Evolutionary conservation across 768 basidiomycete species (phyloP).

Genomic region (Strobilomyces confusus): DNA sequence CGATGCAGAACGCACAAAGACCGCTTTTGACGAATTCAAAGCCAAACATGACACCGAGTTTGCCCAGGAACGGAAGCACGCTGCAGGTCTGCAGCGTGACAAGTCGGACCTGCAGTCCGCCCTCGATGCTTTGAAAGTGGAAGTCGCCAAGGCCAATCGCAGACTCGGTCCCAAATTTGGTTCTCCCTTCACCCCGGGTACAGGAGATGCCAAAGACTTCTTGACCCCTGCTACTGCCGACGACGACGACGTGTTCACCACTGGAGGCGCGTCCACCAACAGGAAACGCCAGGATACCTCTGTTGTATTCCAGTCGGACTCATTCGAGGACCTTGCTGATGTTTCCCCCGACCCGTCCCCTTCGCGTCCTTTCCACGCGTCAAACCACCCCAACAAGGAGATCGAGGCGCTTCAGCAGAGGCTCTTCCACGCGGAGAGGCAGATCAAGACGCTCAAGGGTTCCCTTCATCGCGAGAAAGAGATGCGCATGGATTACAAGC

Average conservation of each 20-base stretch:
- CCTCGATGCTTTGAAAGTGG: constrained; percentile 72
- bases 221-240: constrained; percentile 53
- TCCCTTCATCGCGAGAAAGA: constrained; percentile 82
- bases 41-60: constrained; percentile 93
- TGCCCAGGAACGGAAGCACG: constrained; percentile 83
- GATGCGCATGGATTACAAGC: constrained; percentile 62
- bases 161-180: constrained; percentile 59
- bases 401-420: constrained; percentile 78
- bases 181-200: constrained; percentile 68
- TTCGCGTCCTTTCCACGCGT: constrained; percentile 57
- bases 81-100: constrained; percentile 85
- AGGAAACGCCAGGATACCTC: constrained; percentile 56
- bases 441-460: constrained; percentile 77
- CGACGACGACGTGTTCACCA: constrained; percentile 67
- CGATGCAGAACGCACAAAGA: constrained; percentile 70
- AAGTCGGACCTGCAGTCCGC: constrained; percentile 86
- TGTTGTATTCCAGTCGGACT: constrained; percentile 41
- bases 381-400: constrained; percentile 75
- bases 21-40: constrained; percentile 67
- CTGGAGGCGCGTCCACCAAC: constrained; percentile 58
- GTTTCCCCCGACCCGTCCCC: constrained; percentile 66
- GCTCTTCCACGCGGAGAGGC: constrained; percentile 82
- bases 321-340: constrained; percentile 42
- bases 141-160: constrained; percentile 61
- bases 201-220: constrained; percentile 42